Evolutionary conservation across 2,329 filamentous ascomycete genomes (phyloP).

Genomic region (Fusarium redolens): DNA sequence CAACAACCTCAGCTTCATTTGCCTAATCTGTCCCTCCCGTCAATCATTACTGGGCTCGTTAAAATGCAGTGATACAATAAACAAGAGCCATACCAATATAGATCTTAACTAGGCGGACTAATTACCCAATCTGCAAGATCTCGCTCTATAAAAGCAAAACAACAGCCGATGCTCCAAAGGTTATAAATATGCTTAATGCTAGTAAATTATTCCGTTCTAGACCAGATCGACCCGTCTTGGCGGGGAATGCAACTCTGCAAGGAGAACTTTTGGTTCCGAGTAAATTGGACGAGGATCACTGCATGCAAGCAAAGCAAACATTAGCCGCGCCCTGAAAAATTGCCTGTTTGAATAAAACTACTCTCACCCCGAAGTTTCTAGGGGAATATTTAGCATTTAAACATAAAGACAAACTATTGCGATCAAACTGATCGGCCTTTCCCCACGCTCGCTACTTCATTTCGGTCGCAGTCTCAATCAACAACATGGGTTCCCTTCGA

Average conservation of each 20-base stretch:
- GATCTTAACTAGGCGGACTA: constrained; percentile 4
- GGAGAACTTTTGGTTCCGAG: constrained; percentile 18
- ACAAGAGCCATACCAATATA: background rate
- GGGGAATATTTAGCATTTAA: background rate
- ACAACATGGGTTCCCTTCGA: constrained; percentile 36
- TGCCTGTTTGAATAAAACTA: background rate
- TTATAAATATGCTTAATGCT: constrained; percentile 22
- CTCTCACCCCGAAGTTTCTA: background rate
- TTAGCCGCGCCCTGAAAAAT: background rate
- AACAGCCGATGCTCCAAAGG: background rate
- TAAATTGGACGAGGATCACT: constrained; percentile 22
- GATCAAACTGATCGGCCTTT: constrained; percentile 2
- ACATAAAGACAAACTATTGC: constrained; percentile 14
- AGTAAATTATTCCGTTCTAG: constrained; percentile 16
- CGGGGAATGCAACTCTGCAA: background rate
- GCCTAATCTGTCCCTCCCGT: background rate
- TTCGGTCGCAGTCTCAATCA: background rate
- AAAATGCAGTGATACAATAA: background rate
- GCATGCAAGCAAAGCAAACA: background rate
- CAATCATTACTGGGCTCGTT: background rate
- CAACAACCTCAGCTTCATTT: background rate
- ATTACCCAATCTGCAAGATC: constrained; percentile 15
- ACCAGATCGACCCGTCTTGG: constrained; percentile 28
- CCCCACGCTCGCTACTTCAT: constrained; percentile 19
- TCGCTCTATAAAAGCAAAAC: background rate